Base-by-base conservation (phyloP, 176 grass and related monocot species). In the Alopecurus myosuroides region DNA sequence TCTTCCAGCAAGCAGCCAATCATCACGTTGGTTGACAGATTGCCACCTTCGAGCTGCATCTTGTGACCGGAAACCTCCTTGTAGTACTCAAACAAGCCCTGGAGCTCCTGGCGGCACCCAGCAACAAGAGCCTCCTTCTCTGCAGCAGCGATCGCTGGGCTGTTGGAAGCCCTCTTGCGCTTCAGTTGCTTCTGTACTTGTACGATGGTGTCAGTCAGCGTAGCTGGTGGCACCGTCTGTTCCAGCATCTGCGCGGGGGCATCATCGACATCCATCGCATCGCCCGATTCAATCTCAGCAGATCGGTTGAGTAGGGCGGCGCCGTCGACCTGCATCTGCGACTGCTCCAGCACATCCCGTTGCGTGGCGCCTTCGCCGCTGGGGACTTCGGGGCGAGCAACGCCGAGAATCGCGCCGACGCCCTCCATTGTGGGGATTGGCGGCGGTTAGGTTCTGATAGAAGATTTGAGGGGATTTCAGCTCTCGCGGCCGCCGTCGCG, bases 171-270 rank as follows among this genome's bases (percentile, higher is more conserved):
- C 74, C 93, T 87, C 87, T 95, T 94, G 71, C 91, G 77, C 86
- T 98, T 98, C 64, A 89, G 74, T 60, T 90, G 93, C 81, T 94
- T 98, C 93, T 95, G 92, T 26, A 90, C 87, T 82, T 88, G 89
- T 15, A 81, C 73, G 0, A 85, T 29, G 48, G 64, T 61, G 4
- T 82, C 63, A 4, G 20, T 56, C 80, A 79, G 23, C 12, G 85
- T 55, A 25, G 26, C 74, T 11, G 1, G 57, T 7, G 0, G n/a
- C 45, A 0, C 72, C 9, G 17, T 11, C 34, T 83, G 74, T n/a
- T 1, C 65, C 4, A 29, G 45, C 6, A 56, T 29, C 6, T 67
- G 80, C 39, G 75, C 50, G 1, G 67, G 81, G 48, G 6, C 33
- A 6, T 22, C 85, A 25, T 94, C 93, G 22, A 90, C 2, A 35